Base-by-base conservation (phyloP, 805 yeast species). In the Hanseniaspora vineae region DNA sequence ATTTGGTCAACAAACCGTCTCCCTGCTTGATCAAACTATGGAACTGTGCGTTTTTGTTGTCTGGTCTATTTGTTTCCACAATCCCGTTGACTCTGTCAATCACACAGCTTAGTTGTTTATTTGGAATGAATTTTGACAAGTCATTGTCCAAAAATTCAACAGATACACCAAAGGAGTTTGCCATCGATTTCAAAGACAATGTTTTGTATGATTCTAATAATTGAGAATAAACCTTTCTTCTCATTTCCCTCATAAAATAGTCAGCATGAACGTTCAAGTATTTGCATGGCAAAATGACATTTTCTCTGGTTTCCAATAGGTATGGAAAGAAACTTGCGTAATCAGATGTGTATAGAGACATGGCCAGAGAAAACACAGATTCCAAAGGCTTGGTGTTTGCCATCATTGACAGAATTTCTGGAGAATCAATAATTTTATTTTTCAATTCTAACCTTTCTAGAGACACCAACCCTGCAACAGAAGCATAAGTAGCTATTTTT, bases 51-150 rank as follows among this genome's bases (percentile, higher is more conserved):
- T 92, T 90, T 68, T 92, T 92, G 68, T 84, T 88, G 64, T 92
- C 98, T 1, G 97, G 96, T 55, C 97, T 76, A 66, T 88, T 92
- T 15, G 98, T 92, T 64, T 86, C 94, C 53, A 92, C 85, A 51
- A 92, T 86, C 13, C 95, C 97, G 64, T 88, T 86, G 46, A 92
- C 97, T 60, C 86, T 78, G 64, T 92, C 98, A 60, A 92, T 87
- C 46, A 92, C 89, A 68, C 98, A 92, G 68, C 89, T 90, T 62
- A 92, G 75, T 66, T 87, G 87, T 62, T 89, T 88, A 66, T 81
- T 89, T 37, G 97, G 96, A 57, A 92, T 87, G 62, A 90, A 87
- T 61, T 81, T 84, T 58, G 95, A 78, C 55, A 92, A 71, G 64
- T 92, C 98, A 47, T 68, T 69, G 65, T 92, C 98, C 58, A 92